phyloP scores from a whole-genome alignment of 352 stramenopile genomes.

The Globisporangium orthogonon region DNA sequence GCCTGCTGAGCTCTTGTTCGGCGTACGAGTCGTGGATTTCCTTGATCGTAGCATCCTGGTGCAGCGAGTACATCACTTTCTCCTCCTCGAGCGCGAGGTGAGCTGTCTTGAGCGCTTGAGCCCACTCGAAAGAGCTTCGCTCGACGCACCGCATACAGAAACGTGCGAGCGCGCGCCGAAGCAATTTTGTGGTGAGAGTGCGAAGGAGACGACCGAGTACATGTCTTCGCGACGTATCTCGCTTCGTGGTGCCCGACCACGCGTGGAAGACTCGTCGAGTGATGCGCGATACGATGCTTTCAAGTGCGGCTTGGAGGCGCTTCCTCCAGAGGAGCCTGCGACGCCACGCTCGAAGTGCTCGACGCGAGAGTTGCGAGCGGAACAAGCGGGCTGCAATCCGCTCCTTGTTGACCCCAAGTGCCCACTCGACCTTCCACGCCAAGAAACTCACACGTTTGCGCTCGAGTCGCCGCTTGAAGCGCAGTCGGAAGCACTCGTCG shows the following conservation, averaged over 20 bases:
- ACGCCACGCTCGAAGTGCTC: slow-evolving; percentile 15
- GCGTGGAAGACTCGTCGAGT: neutral
- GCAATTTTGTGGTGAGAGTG: neutral
- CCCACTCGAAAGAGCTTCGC: slow-evolving; percentile 26
- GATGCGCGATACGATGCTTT: neutral
- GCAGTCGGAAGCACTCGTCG: slow-evolving; percentile 13
- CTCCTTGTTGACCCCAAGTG: slow-evolving; percentile 10
- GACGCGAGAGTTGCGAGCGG: slow-evolving; percentile 11
- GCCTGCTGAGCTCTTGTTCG: slow-evolving; percentile 16
- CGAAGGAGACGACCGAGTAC: neutral
- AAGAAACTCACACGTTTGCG: slow-evolving; percentile 17
- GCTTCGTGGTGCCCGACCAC: slow-evolving; percentile 6
- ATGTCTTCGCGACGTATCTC: neutral
- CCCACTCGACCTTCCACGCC: slow-evolving; percentile 24
- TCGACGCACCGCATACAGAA: slow-evolving; percentile 30
- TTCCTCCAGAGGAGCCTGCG: neutral
- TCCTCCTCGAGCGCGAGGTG: slow-evolving; percentile 42
- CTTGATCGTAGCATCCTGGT: slow-evolving; percentile 23
- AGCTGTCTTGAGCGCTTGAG: slow-evolving; percentile 27
- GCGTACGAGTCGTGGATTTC: slow-evolving; percentile 25
- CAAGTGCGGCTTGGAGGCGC: neutral
- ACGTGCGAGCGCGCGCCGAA: slow-evolving; percentile 10
- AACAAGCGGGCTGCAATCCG: slow-evolving; percentile 10
- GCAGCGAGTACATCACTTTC: slow-evolving; percentile 22
- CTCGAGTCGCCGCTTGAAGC: slow-evolving; percentile 8